A percentile compares a stretch with the other conserved stretches of the same genome.
These are phyloP conservation scores for Pichia sp. DNA, from an alignment of 1,139 yeast species.

Conservation along the genomic window DNA sequence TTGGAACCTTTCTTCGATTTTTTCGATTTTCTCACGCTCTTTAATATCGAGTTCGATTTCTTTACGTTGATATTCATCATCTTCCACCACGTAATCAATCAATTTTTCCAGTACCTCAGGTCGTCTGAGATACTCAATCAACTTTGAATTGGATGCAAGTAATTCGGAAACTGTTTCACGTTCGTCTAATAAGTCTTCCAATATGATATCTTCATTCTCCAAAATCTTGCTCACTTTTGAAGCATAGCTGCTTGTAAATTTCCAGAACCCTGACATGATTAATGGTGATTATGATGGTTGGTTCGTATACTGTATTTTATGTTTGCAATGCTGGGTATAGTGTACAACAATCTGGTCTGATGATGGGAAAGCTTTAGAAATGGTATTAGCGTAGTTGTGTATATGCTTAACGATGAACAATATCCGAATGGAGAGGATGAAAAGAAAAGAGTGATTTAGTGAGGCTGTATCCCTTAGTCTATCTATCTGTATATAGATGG, in stretches of 20 bases:
- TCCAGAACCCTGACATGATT: slow-evolving; percentile 81
- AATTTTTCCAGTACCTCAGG: slow-evolving; percentile 60
- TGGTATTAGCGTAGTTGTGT: too few relatives aligned
- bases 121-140: slow-evolving; percentile 74
- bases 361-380: too few relatives aligned
- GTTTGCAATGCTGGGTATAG: too few relatives aligned
- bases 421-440: too few relatives aligned
- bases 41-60: slow-evolving; percentile 8
- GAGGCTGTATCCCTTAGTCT: too few relatives aligned
- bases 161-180: slow-evolving; percentile 81
- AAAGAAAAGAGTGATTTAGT: too few relatives aligned
- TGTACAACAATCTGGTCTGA: too few relatives aligned
- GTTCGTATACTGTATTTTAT: too few relatives aligned
- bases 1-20: too few relatives aligned
- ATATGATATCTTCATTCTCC: slow-evolving; percentile 46
- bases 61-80: slow-evolving; percentile 24
- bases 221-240: slow-evolving; percentile 68
- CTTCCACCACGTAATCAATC: slow-evolving; percentile 57
- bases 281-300: neutral
- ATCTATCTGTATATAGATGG: too few relatives aligned
- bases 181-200: slow-evolving; percentile 74
- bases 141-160: slow-evolving; percentile 71
- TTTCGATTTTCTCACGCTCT: slow-evolving; percentile 4
- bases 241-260: slow-evolving; percentile 78
- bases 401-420: too few relatives aligned